Evolutionary conservation across 176 grass and related monocot species (phyloP).

Genomic region (Phyllostachys edulis): DNA sequence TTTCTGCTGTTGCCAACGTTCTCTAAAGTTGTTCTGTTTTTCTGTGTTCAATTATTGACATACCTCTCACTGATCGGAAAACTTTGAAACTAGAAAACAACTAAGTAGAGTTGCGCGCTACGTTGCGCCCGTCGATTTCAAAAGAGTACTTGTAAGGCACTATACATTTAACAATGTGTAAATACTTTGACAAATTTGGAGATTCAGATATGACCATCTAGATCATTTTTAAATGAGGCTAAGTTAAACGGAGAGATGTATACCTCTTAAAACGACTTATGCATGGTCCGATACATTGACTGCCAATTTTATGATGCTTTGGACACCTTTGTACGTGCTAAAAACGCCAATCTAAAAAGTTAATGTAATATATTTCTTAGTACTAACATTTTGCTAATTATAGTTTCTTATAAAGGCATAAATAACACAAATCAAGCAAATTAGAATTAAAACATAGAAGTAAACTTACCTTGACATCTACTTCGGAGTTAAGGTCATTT

Average conservation of each 20-base stretch:
- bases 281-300: neutral
- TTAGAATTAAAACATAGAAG: neutral
- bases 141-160: no score
- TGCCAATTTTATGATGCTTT: neutral
- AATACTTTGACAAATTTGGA: no score
- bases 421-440: neutral
- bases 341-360: neutral
- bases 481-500: neutral
- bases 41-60: neutral
- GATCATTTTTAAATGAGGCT: no score
- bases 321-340: neutral
- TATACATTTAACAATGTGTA: no score
- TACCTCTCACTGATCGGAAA: neutral
- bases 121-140: no score
- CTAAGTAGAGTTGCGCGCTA: no score
- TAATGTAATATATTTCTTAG: neutral
- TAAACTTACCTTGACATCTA: slow-evolving; percentile 1
- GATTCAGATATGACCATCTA: no score
- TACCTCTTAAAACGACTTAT: neutral
- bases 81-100: neutral
- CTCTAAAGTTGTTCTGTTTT: neutral
- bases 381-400: neutral
- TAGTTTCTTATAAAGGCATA: neutral
- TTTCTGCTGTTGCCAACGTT: neutral
- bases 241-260: no score